phyloP scores from a whole-genome alignment of 2,329 filamentous ascomycete species.

The Penicillium sumatraense region DNA sequence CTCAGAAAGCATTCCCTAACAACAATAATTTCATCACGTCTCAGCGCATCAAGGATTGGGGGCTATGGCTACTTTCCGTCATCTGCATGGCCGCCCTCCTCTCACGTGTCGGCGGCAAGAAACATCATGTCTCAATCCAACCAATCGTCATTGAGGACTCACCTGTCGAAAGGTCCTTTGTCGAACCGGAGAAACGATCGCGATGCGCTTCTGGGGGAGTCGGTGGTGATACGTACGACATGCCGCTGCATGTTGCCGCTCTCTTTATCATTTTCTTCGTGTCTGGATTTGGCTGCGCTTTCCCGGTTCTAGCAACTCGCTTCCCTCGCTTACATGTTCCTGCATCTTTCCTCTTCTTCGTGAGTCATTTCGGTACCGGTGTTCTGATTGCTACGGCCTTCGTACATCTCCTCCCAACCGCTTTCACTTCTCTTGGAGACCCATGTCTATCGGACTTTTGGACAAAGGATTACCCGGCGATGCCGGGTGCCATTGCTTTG shows the following conservation, averaged over 20 bases:
- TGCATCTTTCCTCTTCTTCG: slow-evolving; percentile 46
- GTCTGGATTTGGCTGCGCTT: slow-evolving; percentile 60
- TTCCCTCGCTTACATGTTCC: slow-evolving; percentile 63
- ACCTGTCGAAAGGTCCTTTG: slow-evolving; percentile 2
- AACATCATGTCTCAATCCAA: slow-evolving; percentile 7
- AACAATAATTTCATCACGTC: slow-evolving; percentile 7
- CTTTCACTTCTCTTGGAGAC: slow-evolving; percentile 55
- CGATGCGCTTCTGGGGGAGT: slow-evolving; percentile 33
- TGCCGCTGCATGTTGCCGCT: slow-evolving; percentile 66
- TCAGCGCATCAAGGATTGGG: slow-evolving; percentile 26
- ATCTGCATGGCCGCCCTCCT: slow-evolving; percentile 28
- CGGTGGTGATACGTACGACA: slow-evolving; percentile 58
- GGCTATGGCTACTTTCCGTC: slow-evolving; percentile 33
- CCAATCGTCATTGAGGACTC: not conserved
- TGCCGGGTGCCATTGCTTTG: slow-evolving; percentile 55
- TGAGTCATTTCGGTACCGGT: slow-evolving; percentile 78
- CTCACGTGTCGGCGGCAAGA: slow-evolving; percentile 21
- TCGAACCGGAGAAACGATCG: slow-evolving; percentile 20
- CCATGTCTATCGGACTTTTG: slow-evolving; percentile 60
- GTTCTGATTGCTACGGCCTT: slow-evolving; percentile 87
- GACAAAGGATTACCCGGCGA: slow-evolving; percentile 51
- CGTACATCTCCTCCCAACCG: slow-evolving; percentile 73
- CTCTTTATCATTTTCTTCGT: slow-evolving; percentile 62
- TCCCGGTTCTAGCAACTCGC: slow-evolving; percentile 68
- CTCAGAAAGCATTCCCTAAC: not conserved